A percentile compares a stretch with the other conserved stretches of the same genome.
phyloP scores from a whole-genome alignment of 2,329 filamentous ascomycete genomes.

The Trematosphaeria pertusa region DNA sequence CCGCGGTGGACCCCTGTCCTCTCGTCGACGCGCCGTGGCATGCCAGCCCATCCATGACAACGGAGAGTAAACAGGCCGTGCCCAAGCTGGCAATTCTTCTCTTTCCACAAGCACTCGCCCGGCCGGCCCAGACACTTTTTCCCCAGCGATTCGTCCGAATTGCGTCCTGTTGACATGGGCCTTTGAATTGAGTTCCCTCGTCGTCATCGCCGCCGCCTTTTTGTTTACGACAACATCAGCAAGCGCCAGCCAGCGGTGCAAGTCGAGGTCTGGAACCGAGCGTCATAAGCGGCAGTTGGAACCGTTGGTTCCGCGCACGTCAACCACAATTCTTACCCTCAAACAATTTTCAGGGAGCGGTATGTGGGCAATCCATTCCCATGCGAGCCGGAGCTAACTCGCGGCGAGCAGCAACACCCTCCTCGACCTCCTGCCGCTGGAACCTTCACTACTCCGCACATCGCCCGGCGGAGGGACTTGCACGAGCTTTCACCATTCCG shows the following conservation, averaged over 20 bases:
- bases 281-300: too few relatives aligned
- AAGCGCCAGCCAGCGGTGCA: not conserved
- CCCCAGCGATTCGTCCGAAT: not conserved
- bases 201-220: conserved; percentile 10
- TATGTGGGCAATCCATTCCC: conserved; percentile 28
- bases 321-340: too few relatives aligned
- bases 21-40: conserved; percentile 15
- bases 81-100: conserved; percentile 17
- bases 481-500: not conserved
- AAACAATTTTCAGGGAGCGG: too few relatives aligned
- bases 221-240: conserved; percentile 23
- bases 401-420: conserved; percentile 1
- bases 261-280: too few relatives aligned
- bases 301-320: too few relatives aligned
- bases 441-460: not conserved
- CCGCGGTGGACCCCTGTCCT: conserved; percentile 12
- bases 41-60: conserved; percentile 31
- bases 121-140: conserved; percentile 1
- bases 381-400: conserved; percentile 3
- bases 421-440: not conserved
- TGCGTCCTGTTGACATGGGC: not conserved
- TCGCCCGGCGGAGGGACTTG: not conserved
- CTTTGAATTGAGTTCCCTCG: not conserved
- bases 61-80: conserved; percentile 30
- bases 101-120: conserved; percentile 4